A percentile compares a stretch with the other conserved stretches of the same genome.
Evolutionary conservation across 2,329 filamentous ascomycete species (phyloP).

Genomic region (Drechslerella stenobrocha): DNA sequence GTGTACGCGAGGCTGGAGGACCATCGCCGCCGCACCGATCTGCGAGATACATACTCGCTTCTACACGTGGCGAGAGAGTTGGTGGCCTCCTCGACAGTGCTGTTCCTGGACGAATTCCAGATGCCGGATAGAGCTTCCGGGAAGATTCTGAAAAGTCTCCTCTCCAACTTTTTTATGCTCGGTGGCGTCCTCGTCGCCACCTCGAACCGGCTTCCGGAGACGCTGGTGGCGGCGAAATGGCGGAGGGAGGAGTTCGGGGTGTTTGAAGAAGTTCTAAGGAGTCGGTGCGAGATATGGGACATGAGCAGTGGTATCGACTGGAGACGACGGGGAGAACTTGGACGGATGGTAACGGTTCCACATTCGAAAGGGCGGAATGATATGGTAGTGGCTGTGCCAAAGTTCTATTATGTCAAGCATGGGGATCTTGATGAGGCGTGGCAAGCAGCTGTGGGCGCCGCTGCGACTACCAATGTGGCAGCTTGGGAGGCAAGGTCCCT

Average conservation of each 20-base stretch:
- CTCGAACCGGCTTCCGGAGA: slow-evolving; percentile 81
- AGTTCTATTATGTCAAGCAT: slow-evolving; percentile 29
- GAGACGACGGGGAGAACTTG: slow-evolving; percentile 62
- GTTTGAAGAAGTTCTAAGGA: slow-evolving; percentile 75
- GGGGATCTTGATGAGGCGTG: slow-evolving; percentile 38
- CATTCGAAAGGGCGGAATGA: slow-evolving; percentile 15
- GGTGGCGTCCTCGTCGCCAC: slow-evolving; percentile 79
- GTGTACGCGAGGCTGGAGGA: slow-evolving; percentile 72
- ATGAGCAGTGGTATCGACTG: slow-evolving; percentile 77
- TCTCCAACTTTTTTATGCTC: slow-evolving; percentile 78
- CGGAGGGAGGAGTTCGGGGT: slow-evolving; percentile 70
- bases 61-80: slow-evolving; percentile 68
- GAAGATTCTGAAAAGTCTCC: slow-evolving; percentile 77
- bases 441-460: slow-evolving; percentile 19
- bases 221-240: slow-evolving; percentile 71
- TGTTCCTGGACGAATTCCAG: slow-evolving; percentile 83
- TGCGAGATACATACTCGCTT: slow-evolving; percentile 65
- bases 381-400: slow-evolving; percentile 47
- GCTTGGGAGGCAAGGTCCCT: slow-evolving; percentile 59
- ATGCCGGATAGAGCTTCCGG: slow-evolving; percentile 75
- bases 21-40: slow-evolving; percentile 58
- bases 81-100: slow-evolving; percentile 71
- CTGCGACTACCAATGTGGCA: not conserved
- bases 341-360: slow-evolving; percentile 50
- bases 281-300: slow-evolving; percentile 80